Evolutionary conservation across 2,329 filamentous ascomycete species (phyloP).

Genomic region (Stagonosporopsis vannaccii): DNA sequence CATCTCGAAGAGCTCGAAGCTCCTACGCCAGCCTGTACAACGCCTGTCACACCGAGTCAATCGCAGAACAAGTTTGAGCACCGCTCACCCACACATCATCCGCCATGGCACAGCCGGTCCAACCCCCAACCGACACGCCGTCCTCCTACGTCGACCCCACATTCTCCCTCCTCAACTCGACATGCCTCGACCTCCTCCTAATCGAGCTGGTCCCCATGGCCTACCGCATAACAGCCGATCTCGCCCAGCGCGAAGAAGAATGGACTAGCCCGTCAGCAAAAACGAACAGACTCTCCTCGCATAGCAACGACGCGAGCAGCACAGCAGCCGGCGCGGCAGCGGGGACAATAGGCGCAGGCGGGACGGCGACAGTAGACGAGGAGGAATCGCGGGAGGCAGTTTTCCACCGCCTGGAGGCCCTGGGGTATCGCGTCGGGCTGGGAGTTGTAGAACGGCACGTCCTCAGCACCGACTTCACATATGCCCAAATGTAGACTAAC

Average conservation of each 20-base stretch:
- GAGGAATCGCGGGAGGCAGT: constrained; percentile 86
- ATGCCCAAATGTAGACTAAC: background rate
- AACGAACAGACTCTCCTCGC: constrained; percentile 26
- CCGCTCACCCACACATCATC: background rate
- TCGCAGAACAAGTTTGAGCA: background rate
- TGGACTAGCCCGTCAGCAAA: constrained; percentile 35
- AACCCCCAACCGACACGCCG: constrained; percentile 23
- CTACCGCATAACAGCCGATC: constrained; percentile 80
- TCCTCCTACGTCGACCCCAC: constrained; percentile 69
- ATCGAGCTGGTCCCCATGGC: constrained; percentile 97
- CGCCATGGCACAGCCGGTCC: constrained; percentile 26
- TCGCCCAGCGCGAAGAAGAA: constrained; percentile 61
- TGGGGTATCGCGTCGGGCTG: constrained; percentile 92
- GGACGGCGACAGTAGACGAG: constrained; percentile 63
- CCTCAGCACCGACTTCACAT: background rate
- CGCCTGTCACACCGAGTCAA: background rate
- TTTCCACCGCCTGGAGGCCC: constrained; percentile 79
- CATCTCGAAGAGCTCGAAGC: background rate
- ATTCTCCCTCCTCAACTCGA: constrained; percentile 79
- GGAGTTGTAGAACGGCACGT: constrained; percentile 86
- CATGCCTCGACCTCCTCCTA: constrained; percentile 90
- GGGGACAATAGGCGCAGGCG: constrained; percentile 28
- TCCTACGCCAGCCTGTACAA: background rate
- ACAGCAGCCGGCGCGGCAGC: constrained; percentile 33
- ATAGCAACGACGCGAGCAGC: constrained; percentile 36